phyloP scores from a whole-genome alignment of 257 asterid species.

The Salvia miltiorrhiza region DNA sequence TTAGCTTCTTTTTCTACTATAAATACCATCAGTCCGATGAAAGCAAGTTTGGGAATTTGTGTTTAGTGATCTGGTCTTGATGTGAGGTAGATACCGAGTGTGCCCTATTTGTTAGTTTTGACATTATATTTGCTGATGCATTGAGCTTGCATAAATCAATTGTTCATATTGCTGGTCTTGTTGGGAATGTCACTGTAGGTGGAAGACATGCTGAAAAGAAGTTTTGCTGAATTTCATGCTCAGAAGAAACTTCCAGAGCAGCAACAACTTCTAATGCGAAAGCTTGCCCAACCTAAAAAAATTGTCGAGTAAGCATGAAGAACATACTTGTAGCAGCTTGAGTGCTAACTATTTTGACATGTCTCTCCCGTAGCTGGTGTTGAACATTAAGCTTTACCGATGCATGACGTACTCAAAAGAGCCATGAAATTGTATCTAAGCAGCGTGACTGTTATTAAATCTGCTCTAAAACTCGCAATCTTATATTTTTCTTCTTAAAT shows the following conservation, averaged over 20 bases:
- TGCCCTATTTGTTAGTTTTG: conserved; percentile 3
- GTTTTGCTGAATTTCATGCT: conserved; percentile 98
- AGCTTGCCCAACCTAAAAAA: conserved; percentile 78
- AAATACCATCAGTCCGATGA: background rate
- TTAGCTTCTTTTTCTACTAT: background rate
- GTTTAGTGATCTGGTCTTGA: background rate
- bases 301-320: conserved; percentile 67
- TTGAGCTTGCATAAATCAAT: background rate
- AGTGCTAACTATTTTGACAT: background rate
- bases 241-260: conserved; percentile 96
- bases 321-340: conserved; percentile 16
- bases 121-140: conserved; percentile 11
- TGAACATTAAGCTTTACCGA: conserved; percentile 13
- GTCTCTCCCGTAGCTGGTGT: background rate
- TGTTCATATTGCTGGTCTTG: conserved; percentile 18
- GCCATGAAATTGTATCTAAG: background rate
- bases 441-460: background rate
- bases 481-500: background rate
- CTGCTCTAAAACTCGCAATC: background rate
- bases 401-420: conserved; percentile 5
- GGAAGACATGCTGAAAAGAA: conserved; percentile 98
- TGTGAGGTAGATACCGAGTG: conserved; percentile 6
- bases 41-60: background rate
- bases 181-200: conserved; percentile 51
- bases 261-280: conserved; percentile 74